Conservation (phyloP, 345 rosid genomes). For the Bruguiera parviflora region DNA sequence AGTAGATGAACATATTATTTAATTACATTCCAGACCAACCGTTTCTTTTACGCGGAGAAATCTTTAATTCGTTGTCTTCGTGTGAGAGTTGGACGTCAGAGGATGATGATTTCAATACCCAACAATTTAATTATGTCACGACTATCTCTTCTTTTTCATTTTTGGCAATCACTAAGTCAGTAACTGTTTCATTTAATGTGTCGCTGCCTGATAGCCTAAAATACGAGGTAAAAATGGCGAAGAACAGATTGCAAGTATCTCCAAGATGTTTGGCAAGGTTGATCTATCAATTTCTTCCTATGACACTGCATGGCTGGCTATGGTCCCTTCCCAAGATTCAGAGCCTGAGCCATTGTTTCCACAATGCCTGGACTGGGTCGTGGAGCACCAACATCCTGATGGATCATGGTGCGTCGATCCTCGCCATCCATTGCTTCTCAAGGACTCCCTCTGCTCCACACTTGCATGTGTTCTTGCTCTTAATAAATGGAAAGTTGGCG, state of each 20-base stretch:
- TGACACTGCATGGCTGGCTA: conserved; percentile 26
- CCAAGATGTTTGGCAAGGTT: not conserved
- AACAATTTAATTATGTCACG: no score
- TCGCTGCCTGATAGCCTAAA: no score
- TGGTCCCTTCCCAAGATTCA: conserved; percentile 2
- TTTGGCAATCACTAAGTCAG: no score
- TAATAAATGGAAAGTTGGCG: conserved; percentile 7
- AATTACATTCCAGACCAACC: no score
- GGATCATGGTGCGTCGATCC: conserved; percentile 19
- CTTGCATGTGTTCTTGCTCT: conserved; percentile 20
- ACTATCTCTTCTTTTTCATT: no score
- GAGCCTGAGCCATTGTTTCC: conserved; percentile 11
- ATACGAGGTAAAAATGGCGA: not conserved
- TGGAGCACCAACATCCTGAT: conserved; percentile 22
- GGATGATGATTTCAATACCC: no score
- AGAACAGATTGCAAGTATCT: not conserved
- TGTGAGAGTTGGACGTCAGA: no score
- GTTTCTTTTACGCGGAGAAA: no score
- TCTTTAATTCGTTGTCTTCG: no score
- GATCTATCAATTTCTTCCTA: conserved; percentile 17
- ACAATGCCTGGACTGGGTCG: conserved; percentile 13
- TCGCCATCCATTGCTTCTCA: conserved; percentile 11
- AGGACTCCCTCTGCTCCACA: conserved; percentile 23
- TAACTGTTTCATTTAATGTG: no score
- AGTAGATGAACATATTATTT: no score